A percentile compares a stretch with the other conserved stretches of the same genome.
phyloP scores from a whole-genome alignment of 768 basidiomycete species.

The Hericium coralloides region DNA sequence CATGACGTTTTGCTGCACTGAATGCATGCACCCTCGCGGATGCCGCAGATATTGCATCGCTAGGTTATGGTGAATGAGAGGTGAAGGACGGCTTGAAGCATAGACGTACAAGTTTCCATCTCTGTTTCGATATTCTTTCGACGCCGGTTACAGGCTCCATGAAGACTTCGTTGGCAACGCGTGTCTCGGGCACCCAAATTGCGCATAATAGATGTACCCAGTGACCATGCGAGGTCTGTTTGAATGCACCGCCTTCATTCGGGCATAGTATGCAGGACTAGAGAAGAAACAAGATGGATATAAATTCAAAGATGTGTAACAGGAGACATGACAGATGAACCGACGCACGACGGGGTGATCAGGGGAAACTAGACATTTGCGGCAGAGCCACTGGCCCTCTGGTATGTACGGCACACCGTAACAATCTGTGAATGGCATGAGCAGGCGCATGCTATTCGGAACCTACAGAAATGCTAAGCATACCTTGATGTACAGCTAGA shows the following conservation, averaged over 20 bases:
- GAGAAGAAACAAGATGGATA: background rate
- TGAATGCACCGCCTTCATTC: slow-evolving; percentile 96
- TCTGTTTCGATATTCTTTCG: slow-evolving; percentile 77
- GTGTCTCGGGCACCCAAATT: slow-evolving; percentile 94
- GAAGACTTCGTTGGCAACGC: slow-evolving; percentile 88
- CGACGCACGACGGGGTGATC: slow-evolving; percentile 84
- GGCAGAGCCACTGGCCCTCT: slow-evolving; percentile 98
- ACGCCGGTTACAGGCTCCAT: slow-evolving; percentile 97
- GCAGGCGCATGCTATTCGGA: background rate
- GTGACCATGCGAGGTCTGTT: slow-evolving; percentile 85
- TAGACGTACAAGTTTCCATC: slow-evolving; percentile 83
- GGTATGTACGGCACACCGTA: slow-evolving; percentile 99
- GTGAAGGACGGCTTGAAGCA: too few species aligned
- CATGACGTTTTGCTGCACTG: slow-evolving; percentile 90
- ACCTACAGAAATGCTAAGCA: slow-evolving; percentile 10
- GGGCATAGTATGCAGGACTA: slow-evolving; percentile 95
- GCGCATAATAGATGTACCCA: slow-evolving; percentile 98
- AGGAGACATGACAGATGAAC: background rate
- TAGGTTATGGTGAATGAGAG: slow-evolving; percentile 5
- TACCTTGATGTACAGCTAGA: slow-evolving; percentile 98
- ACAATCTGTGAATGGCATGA: slow-evolving; percentile 58
- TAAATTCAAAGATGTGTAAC: background rate
- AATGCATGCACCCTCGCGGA: slow-evolving; percentile 77
- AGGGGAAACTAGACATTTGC: slow-evolving; percentile 97
- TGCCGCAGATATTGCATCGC: slow-evolving; percentile 60